Evolutionary conservation across 257 asterid genomes (phyloP), one percentile per base, ranked within the genome.

Genomic region (Nicotiana tomentosiformis): DNA sequence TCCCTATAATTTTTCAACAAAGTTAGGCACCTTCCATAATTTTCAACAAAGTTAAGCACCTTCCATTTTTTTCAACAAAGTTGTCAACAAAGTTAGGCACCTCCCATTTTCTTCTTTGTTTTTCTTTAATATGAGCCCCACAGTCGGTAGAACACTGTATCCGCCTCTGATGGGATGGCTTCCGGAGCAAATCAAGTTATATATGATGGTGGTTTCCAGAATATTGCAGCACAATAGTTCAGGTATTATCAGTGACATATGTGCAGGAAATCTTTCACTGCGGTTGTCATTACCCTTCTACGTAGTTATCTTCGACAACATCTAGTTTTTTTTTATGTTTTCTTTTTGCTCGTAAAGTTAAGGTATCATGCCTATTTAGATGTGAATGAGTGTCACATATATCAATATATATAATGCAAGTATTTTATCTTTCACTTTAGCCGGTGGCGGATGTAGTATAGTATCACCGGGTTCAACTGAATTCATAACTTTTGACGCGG

Each of bases 161-260:
- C 26, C 26, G 26, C 26, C 26, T 23, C 0, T 23, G 32, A 85
- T 91, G 92, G 93, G 30, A 87, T 92, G 88, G 91, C 92, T 1
- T 91, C 88, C 0, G 93, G 97, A 64, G 93, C 91, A 60, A 84
- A 84, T 82, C 87, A 84, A 35, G 87, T 84, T 55, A 84, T 84
- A 55, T 81, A 80, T 26, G 79, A 84, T 65, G 87, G 84, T 16
- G 84, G 87, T 49, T 84, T 80, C 87, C 84, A 84, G 78, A 84
- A 66, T 70, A 20, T 84, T 10, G 82, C 72, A 53, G 84, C 84
- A 30, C 87, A 84, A 61, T 84, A 81, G 64, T 77, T 81, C 82
- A 84, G 81, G 82, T 84, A 84, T 69, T 84, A 84, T 77, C 84
- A 80, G 66, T 84, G 72, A 80, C 26, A 23, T 23, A 23, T 35